Percentiles rank a stretch among this genome's conserved stretches.
phyloP scores from a whole-genome alignment of 768 basidiomycete genomes.

The Leccinum subtestaceum region DNA sequence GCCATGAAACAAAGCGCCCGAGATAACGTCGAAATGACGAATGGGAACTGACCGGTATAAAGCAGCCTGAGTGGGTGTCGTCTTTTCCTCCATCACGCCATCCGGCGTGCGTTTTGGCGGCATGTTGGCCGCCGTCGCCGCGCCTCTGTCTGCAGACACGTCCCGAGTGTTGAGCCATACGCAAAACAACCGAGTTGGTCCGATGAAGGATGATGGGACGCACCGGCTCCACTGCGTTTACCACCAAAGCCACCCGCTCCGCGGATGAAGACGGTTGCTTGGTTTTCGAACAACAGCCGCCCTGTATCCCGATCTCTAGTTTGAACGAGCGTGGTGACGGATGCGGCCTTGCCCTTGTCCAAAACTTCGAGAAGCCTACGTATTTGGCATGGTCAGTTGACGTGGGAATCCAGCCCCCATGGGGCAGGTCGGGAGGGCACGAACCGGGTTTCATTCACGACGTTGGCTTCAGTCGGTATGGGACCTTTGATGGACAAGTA shows the following conservation, averaged over 20 bases:
- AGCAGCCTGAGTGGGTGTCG: slow-evolving; percentile 77
- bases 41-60: slow-evolving; percentile 71
- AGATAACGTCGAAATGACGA: background rate
- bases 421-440: slow-evolving; percentile 19
- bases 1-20: slow-evolving; percentile 4
- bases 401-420: background rate
- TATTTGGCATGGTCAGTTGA: slow-evolving; percentile 4
- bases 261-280: slow-evolving; percentile 87
- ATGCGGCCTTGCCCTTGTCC: slow-evolving; percentile 92
- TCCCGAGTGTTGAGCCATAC: background rate
- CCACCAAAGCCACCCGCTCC: slow-evolving; percentile 97
- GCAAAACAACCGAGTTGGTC: background rate
- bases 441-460: slow-evolving; percentile 72
- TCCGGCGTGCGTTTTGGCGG: slow-evolving; percentile 85
- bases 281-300: slow-evolving; percentile 85
- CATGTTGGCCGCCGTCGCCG: slow-evolving; percentile 77
- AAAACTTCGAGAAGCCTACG: slow-evolving; percentile 71
- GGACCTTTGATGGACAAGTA: slow-evolving; percentile 84
- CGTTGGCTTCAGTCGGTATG: slow-evolving; percentile 80
- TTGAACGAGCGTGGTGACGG: slow-evolving; percentile 74
- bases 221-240: slow-evolving; percentile 78
- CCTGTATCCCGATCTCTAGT: slow-evolving; percentile 81
- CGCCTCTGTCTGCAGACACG: slow-evolving; percentile 68
- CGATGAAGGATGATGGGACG: slow-evolving; percentile 16
- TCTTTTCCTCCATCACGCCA: slow-evolving; percentile 85